These are phyloP conservation scores for Cercospora janseana DNA, from an alignment of 2,329 filamentous ascomycete genomes.

Conservation along the genomic window DNA sequence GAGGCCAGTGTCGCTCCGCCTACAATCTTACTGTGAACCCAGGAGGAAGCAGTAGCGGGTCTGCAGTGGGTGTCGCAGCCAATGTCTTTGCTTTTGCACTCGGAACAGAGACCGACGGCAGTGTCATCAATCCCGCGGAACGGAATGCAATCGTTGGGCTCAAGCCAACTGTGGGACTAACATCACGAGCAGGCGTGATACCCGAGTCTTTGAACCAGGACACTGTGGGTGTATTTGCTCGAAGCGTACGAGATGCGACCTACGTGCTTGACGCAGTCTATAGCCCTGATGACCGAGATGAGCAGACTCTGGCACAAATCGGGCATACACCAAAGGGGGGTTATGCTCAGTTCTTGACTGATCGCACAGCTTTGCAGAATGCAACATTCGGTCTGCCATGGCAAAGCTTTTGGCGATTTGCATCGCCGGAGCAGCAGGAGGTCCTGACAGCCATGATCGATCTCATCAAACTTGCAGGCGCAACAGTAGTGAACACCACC, in stretches of 20 bases:
- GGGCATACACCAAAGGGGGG: constrained; percentile 55
- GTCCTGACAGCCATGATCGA: constrained; percentile 52
- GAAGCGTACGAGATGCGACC: constrained; percentile 66
- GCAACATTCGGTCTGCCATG: constrained; percentile 70
- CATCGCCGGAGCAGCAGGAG: constrained; percentile 55
- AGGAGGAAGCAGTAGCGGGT: constrained; percentile 67
- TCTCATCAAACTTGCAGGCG: constrained; percentile 60
- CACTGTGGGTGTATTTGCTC: constrained; percentile 65
- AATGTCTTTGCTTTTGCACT: constrained; percentile 64
- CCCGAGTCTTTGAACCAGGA: constrained; percentile 68
- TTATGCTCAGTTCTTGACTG: constrained; percentile 58
- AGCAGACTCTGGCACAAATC: constrained; percentile 61
- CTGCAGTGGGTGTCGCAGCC: constrained; percentile 61
- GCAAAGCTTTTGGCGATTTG: constrained; percentile 67
- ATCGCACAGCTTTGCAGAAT: constrained; percentile 55
- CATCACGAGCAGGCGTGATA: constrained; percentile 57
- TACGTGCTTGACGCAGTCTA: constrained; percentile 67
- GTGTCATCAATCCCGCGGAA: constrained; percentile 68
- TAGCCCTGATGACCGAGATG: constrained; percentile 62
- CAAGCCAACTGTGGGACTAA: constrained; percentile 73
- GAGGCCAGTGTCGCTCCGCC: constrained; percentile 62
- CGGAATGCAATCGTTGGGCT: constrained; percentile 68
- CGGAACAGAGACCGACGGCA: constrained; percentile 71
- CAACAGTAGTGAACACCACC: constrained; percentile 66
- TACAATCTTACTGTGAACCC: constrained; percentile 69